Percentiles rank a stretch among this genome's conserved stretches.
These are phyloP conservation scores for Metahyphopichia silvanorum DNA, from an alignment of 805 yeast species.

Conservation along the genomic window DNA sequence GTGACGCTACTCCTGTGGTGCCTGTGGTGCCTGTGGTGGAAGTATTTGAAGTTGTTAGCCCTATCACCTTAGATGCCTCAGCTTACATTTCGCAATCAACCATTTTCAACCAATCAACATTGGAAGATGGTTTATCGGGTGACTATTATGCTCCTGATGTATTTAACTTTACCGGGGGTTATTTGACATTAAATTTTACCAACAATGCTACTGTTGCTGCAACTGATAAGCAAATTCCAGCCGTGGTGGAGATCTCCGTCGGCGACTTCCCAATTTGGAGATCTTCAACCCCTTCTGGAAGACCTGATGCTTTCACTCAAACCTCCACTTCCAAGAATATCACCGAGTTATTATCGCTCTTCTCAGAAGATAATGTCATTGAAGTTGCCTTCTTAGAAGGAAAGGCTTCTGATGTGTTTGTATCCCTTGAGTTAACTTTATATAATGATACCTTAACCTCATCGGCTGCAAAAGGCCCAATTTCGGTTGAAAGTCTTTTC, in stretches of 20 bases:
- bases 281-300: conserved; percentile 20
- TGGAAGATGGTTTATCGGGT: conserved; percentile 6
- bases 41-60: conserved; percentile 1
- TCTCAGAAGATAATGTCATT: conserved; percentile 10
- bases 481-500: conserved; percentile 12
- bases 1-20: not conserved
- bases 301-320: conserved; percentile 10
- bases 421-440: conserved; percentile 17
- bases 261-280: conserved; percentile 24
- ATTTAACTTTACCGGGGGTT: conserved; percentile 22
- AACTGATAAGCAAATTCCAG: conserved; percentile 7
- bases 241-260: conserved; percentile 19
- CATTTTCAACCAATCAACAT: conserved; percentile 6
- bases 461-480: conserved; percentile 4
- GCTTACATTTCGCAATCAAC: conserved; percentile 2
- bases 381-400: conserved; percentile 21
- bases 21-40: not conserved
- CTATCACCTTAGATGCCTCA: not conserved
- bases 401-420: conserved; percentile 9
- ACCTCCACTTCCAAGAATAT: conserved; percentile 21
- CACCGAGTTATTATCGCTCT: conserved; percentile 19
- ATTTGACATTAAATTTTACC: conserved; percentile 23
- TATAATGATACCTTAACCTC: conserved; percentile 14
- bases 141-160: conserved; percentile 7
- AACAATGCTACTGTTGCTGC: conserved; percentile 9